phyloP scores from a whole-genome alignment of 495 filamentous ascomycete species.

The Xeromyces bisporus region DNA sequence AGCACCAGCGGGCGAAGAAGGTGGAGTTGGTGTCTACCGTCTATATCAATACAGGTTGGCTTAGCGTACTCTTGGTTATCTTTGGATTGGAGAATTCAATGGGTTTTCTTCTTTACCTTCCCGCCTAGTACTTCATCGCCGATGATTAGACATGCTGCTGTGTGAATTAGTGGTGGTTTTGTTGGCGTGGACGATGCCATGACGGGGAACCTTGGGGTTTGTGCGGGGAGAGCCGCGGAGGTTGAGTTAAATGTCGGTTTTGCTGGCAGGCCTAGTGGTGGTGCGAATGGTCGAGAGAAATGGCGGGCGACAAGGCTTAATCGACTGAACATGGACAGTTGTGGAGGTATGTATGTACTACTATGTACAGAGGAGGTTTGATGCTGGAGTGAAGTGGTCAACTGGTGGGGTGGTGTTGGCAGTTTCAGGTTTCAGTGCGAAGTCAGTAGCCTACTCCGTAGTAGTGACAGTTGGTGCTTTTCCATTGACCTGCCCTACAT shows the following conservation, averaged over 20 bases:
- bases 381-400: too few relatives aligned
- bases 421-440: too few relatives aligned
- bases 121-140: conserved; percentile 95
- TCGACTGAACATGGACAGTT: conserved; percentile 50
- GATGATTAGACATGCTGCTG: conserved; percentile 87
- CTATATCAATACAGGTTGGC: too few relatives aligned
- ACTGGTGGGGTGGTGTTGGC: conserved; percentile 1
- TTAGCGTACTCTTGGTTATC: too few relatives aligned
- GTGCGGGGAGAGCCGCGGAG: too few relatives aligned
- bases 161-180: conserved; percentile 53
- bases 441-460: too few relatives aligned
- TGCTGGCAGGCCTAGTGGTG: too few relatives aligned
- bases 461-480: too few relatives aligned
- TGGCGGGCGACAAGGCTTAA: conserved; percentile 59
- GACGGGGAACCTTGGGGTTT: conserved; percentile 12
- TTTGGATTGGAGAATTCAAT: too few relatives aligned
- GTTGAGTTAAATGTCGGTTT: too few relatives aligned
- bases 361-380: too few relatives aligned
- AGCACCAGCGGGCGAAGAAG: conserved; percentile 86
- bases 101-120: conserved; percentile 69
- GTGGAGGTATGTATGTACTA: not conserved
- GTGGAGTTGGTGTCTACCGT: conserved; percentile 86
- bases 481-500: too few relatives aligned
- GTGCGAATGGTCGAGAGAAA: conserved; percentile 44
- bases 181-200: conserved; percentile 39